Evolutionary conservation across 179 eudicot genomes (phyloP).

Genomic region (Nepenthes alata): DNA sequence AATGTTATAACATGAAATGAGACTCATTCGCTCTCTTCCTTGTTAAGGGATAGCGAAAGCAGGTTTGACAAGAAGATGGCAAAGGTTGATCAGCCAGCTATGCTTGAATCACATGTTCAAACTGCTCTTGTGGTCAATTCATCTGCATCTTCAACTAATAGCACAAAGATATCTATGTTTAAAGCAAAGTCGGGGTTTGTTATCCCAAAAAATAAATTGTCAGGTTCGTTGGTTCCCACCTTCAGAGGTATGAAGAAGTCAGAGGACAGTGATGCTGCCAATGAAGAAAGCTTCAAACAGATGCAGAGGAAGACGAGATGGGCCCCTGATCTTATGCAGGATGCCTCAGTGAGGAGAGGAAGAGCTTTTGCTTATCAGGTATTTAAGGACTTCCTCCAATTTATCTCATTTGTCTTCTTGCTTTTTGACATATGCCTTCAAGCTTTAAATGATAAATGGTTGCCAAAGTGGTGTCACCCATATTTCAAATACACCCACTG

Average conservation of each 20-base stretch:
- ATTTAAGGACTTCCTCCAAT: conserved; percentile 9
- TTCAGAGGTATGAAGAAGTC: conserved; percentile 53
- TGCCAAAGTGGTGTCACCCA: neutral
- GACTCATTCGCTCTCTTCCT: no score
- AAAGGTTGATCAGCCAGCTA: conserved; percentile 24
- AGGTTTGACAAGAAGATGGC: conserved; percentile 1
- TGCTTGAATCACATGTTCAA: conserved; percentile 19
- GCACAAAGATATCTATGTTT: conserved; percentile 52
- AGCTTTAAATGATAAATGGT: no score
- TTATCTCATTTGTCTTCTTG: neutral
- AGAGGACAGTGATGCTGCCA: conserved; percentile 31
- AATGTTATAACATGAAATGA: no score
- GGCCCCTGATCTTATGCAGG: conserved; percentile 80
- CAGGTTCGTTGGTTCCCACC: conserved; percentile 77
- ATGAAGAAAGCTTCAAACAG: conserved; percentile 44
- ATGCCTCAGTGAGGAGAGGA: conserved; percentile 58
- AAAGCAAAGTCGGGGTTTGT: conserved; percentile 71
- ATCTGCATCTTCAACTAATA: conserved; percentile 36
- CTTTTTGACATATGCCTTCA: neutral
- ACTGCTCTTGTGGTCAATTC: conserved; percentile 21
- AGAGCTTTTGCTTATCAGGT: conserved; percentile 95
- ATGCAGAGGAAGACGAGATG: conserved; percentile 82
- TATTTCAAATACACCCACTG: neutral
- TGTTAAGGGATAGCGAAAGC: no score
- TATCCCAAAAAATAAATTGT: conserved; percentile 89